Conservation (phyloP, 2,329 filamentous ascomycete genomes). For the Aspergillus phoenicis region DNA sequence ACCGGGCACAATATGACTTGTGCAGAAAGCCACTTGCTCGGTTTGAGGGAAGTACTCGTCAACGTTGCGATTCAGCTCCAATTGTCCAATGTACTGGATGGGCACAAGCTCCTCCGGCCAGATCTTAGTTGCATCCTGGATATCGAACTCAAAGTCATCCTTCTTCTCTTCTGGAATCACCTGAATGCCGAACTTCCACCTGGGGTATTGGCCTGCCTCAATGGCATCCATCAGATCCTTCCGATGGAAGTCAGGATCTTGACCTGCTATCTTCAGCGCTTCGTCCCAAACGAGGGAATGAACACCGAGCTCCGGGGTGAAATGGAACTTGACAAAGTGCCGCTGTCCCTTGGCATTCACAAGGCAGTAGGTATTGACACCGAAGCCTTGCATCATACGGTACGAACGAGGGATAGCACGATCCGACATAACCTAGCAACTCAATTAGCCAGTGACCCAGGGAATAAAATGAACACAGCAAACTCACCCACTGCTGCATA, state of each 20-base stretch:
- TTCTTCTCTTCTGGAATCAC: constrained; percentile 70
- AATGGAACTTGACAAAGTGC: constrained; percentile 41
- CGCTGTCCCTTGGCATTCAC: constrained; percentile 38
- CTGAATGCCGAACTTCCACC: constrained; percentile 84
- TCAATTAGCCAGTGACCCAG: neutral
- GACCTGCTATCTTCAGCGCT: constrained; percentile 70
- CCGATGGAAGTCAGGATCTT: constrained; percentile 80
- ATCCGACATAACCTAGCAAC: constrained; percentile 37
- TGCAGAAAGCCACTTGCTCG: constrained; percentile 82
- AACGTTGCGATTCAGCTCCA: constrained; percentile 77
- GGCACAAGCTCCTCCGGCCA: constrained; percentile 81
- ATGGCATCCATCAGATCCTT: constrained; percentile 78
- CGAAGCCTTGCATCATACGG: constrained; percentile 43
- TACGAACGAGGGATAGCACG: constrained; percentile 39
- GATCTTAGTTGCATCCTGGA: constrained; percentile 81
- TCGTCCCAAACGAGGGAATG: constrained; percentile 60
- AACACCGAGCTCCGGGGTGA: constrained; percentile 37
- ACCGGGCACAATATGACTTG: constrained; percentile 75
- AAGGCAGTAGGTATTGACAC: constrained; percentile 39
- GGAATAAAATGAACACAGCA: neutral
- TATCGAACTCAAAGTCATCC: constrained; percentile 81
- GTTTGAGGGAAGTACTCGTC: constrained; percentile 83
- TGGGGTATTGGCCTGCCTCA: constrained; percentile 68
- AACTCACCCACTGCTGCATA: constrained; percentile 37
- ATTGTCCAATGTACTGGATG: constrained; percentile 74